Evolutionary conservation across 1,284 basidiomycete genomes (phyloP), one percentile per base, ranked within the genome.

Genomic region (Tilletia caries): DNA sequence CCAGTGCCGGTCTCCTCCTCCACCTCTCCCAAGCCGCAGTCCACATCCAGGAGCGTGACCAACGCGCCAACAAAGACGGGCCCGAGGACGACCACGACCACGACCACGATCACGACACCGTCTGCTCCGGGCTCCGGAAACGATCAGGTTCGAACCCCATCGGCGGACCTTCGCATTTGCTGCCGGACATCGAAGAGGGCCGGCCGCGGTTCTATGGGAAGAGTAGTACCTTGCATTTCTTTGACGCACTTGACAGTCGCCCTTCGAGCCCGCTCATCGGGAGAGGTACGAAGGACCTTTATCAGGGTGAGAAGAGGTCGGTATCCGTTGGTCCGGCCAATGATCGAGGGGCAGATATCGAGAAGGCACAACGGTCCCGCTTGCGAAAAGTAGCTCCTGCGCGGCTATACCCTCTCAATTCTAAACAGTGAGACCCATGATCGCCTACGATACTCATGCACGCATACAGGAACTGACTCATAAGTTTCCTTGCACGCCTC

Each of bases 171-270:
- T n/a, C 23, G 20, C 65, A 32, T 23, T 32, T 79, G 6, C 64
- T 79, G 3, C 78, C 76, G 3, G 78, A 79, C 54, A 67, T 79
- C 15, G 78, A 79, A 65, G 78, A 79, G 33, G 78, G 78, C 1
- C 64, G 78, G 13, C 78, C 78, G 20, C 74, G 75, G 29, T 79
- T 75, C 67, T 79, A 73, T 68, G 78, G 78, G 12, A 70, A 71
- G 37, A 79, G 76, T 15, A 78, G 74, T 18, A 74, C 73, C 41
- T 69, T 77, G 67, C 69, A 70, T 15, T 69, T 73, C 27, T 77
- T 79, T 41, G 66, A 75, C 66, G 75, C 48, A 23, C 62, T 73
- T 12, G 69, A 79, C 37, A 76, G 74, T 15, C 71, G 66, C n/a
- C 66, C 66, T 20, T 44, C 66, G 27, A 41, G 44, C 25, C 66